Conservation (phyloP, 768 basidiomycete species). For the Auriscalpium microsporum region DNA sequence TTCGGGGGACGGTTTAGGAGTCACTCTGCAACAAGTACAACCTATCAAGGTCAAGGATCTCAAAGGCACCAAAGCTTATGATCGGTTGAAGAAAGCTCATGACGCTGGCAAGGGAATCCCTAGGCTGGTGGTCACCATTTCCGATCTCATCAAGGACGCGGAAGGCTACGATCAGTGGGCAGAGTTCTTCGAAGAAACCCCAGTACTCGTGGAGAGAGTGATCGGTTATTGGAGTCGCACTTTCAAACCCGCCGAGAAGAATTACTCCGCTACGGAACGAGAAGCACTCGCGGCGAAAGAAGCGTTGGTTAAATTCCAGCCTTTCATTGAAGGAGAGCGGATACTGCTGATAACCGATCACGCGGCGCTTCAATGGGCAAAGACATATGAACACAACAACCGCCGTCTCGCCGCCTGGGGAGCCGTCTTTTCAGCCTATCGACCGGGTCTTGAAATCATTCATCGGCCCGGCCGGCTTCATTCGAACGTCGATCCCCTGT, state of each 20-base stretch:
- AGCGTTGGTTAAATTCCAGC: conserved; percentile 29
- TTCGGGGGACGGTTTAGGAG: conserved; percentile 17
- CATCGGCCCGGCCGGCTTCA: conserved; percentile 26
- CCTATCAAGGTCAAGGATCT: conserved; percentile 13
- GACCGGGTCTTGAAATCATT: conserved; percentile 22
- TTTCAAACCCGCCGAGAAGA: conserved; percentile 11
- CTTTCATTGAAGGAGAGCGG: conserved; percentile 28
- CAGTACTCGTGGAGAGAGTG: conserved; percentile 14
- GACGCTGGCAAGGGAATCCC: not conserved
- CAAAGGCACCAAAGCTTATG: conserved; percentile 15
- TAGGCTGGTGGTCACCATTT: not conserved
- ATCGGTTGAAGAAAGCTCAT: not conserved
- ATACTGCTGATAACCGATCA: conserved; percentile 21
- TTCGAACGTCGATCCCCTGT: conserved; percentile 24
- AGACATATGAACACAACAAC: conserved; percentile 19
- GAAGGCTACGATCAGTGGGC: not conserved
- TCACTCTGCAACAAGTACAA: conserved; percentile 18
- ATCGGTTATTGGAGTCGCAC: conserved; percentile 16
- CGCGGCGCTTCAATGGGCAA: conserved; percentile 18
- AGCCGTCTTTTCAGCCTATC: conserved; percentile 24
- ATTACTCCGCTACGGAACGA: conserved; percentile 31
- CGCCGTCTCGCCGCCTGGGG: conserved; percentile 23
- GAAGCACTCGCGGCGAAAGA: conserved; percentile 33
- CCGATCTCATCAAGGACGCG: not conserved
- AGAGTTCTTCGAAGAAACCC: conserved; percentile 14